Base-by-base conservation (phyloP, 805 yeast species). In the Brettanomyces nanus region DNA sequence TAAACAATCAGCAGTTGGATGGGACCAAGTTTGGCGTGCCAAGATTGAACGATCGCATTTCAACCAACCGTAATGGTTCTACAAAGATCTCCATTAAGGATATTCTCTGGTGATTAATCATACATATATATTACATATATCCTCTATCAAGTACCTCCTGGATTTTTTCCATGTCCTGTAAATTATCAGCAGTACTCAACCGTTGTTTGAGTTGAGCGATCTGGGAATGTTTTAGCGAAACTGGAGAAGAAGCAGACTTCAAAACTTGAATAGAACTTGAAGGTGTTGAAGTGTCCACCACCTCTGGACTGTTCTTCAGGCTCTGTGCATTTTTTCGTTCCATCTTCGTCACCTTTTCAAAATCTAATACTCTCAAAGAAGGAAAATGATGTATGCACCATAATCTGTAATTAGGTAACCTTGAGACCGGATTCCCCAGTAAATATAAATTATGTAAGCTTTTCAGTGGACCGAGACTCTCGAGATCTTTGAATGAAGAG, bases 101-200 rank as follows among this genome's bases (percentile, higher is more conserved):
- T 28, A 45, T 52, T 41, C 41, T 52, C n/a, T 38, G 17, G 6
- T 27, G 17, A 19, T 31, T 19, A n/a, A 18, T 21, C 28, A 26
- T 29, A 9, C 27, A 11, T 22, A 23, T 18, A 29, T 15, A 29
- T 30, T 28, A 45, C 2, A 42, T 67, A 28, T 48, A 46, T 18
- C 56, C 77, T 25, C 54, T 60, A 39, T 59, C 58, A 32, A 82
- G 59, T 17, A 73, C 64, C 20, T 59, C 62, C 53, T 85, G 94
- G 19, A 87, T 71, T 36, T 74, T 62, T 41, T 79, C 83, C 5
- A 87, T 83, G 45, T 89, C 96, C 5, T 72, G 83, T 40, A 89
- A 53, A 36, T 78, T 75, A 4, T 76, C 68, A 1, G 96, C 95
- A 23, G 60, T 63, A 37, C 68, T 66, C 39, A 89, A 62, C 44